These are phyloP conservation scores for Hibiscus tridactylites DNA, from an alignment of 345 rosid species.

Conservation along the genomic window DNA sequence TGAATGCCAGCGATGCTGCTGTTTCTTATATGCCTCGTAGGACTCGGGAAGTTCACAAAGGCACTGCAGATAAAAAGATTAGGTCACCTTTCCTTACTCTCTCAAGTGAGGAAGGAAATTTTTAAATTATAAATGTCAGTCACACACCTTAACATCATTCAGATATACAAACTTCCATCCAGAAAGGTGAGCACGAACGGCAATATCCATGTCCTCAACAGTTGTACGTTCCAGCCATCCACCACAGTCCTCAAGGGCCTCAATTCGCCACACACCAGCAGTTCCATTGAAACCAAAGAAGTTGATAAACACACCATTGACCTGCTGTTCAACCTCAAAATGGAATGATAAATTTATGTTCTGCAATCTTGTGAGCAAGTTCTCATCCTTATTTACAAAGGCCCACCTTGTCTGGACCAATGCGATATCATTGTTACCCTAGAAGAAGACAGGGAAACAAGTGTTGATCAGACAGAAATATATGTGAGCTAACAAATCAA, in stretches of 20 bases:
- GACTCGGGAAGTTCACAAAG: constrained; percentile 95
- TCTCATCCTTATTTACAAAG: constrained; percentile 87
- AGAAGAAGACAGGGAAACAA: constrained; percentile 3
- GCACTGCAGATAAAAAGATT: constrained; percentile 40
- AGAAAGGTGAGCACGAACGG: constrained; percentile 87
- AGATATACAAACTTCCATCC: constrained; percentile 90
- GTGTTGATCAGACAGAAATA: neutral
- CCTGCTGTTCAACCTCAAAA: constrained; percentile 93
- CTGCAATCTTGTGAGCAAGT: constrained; percentile 82
- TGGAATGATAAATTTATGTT: constrained; percentile 82
- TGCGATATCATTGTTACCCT: constrained; percentile 74
- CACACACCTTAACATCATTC: constrained; percentile 70
- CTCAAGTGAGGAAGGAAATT: neutral
- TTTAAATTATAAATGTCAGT: neutral
- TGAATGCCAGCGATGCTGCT: constrained; percentile 96
- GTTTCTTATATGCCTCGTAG: constrained; percentile 90
- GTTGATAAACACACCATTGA: constrained; percentile 72
- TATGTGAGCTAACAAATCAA: neutral
- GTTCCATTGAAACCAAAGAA: constrained; percentile 93
- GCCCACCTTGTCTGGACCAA: constrained; percentile 88
- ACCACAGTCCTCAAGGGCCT: constrained; percentile 84
- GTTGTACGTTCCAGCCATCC: constrained; percentile 97
- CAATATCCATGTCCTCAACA: constrained; percentile 92
- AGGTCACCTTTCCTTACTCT: neutral
- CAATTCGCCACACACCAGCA: constrained; percentile 91